Conservation (phyloP, 2,329 filamentous ascomycete species). For the Cladorrhinum sp. region DNA sequence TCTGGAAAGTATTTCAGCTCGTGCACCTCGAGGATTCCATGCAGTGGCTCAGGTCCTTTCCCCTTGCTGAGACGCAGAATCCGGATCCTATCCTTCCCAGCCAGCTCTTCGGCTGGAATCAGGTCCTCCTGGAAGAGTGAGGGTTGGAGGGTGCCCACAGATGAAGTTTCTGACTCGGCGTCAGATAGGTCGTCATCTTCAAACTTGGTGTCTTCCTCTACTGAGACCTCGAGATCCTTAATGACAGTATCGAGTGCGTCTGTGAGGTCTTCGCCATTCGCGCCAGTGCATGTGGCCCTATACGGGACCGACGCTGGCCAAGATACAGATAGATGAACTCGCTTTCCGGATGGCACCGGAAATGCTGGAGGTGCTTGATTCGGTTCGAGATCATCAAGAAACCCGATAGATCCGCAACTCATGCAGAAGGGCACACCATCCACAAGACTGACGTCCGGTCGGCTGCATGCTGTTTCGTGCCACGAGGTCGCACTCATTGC, state of each 20-base stretch:
- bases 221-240: neutral
- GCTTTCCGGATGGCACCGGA: constrained; percentile 11
- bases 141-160: neutral
- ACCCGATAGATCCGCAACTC: constrained; percentile 18
- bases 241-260: constrained; percentile 4
- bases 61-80: constrained; percentile 16
- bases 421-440: constrained; percentile 17
- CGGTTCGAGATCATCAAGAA: constrained; percentile 9
- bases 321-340: constrained; percentile 6
- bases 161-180: neutral
- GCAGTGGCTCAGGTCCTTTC: constrained; percentile 13
- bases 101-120: neutral
- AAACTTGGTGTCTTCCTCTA: neutral
- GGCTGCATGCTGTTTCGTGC: constrained; percentile 15
- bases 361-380: constrained; percentile 13
- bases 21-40: constrained; percentile 11
- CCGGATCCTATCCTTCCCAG: constrained; percentile 14
- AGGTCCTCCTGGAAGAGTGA: neutral
- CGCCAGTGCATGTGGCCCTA: constrained; percentile 2
- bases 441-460: constrained; percentile 13
- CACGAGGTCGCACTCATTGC: constrained; percentile 8
- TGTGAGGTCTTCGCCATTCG: constrained; percentile 10
- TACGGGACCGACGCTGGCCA: constrained; percentile 18
- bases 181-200: neutral
- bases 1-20: constrained; percentile 21